Base-by-base conservation (phyloP, 192 early-diverging fungal species). In the Coemansia sp. region DNA sequence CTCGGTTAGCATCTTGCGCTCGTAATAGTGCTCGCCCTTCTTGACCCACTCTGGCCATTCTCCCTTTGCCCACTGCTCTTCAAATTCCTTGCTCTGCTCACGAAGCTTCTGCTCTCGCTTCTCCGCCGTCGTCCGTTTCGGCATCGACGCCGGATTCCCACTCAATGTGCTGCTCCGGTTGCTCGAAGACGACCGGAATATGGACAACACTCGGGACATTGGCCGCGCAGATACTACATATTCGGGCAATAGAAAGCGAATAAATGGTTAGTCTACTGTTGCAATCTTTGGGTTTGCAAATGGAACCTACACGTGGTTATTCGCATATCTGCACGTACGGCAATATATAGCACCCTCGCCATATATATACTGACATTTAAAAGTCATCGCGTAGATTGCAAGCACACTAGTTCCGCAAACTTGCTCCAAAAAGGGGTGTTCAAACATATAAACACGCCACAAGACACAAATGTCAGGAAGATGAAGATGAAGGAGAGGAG, bases 161-260 rank as follows among this genome's bases (percentile, higher is more conserved):
- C 53, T 33, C 34, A 62, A 14, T 45, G 35, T 63, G 33, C 62
- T 67, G 36, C 30, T 60, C 8, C 64, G 63, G 55, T 62, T 70
- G 23, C 44, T 62, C 23, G 69, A 71, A 5, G 78, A 81, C 21
- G 80, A 65, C 21, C 79, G 60, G 66, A 83, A 83, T 51, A 83
- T 83, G 55, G 80, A 83, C 48, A 83, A 59, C 18, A 83, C 80
- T 21, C 80, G 80, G 10, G 80, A 83, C 71, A 83, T 83, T 41
- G 80, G 80, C 57, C 80, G 80, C n/a, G 61, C 68, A n/a, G 71
- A 63, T 36, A 74, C 80, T 77, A 83, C 67, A 72, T 34, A 56
- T 38, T n/a, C 6, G 21, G 48, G 11, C 43, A 24, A 58, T 12
- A 45, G 36, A 2, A 30, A 30, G 30, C 1, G 11, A 39, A 49